Base-by-base conservation (phyloP, 768 basidiomycete species). In the Leucosporidium scottii region DNA sequence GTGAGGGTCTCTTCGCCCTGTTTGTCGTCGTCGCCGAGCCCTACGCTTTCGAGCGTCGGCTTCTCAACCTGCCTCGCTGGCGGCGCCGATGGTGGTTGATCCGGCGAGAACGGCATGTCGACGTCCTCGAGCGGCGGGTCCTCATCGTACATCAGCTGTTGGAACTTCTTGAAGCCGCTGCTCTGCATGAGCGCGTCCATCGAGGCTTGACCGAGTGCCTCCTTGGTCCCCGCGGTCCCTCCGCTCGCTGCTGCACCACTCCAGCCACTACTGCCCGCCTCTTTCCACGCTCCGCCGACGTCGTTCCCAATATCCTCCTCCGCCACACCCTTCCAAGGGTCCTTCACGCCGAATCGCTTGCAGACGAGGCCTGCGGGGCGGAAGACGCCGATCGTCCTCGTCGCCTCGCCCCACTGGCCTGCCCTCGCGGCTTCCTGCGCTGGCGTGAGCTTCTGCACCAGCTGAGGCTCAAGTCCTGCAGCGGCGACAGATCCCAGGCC, bases 331-430 rank as follows among this genome's bases (percentile, higher is more conserved):
- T 85, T 85, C 73, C 90, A 83, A 0, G 93, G 93, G 71, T 93
- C 91, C 75, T 86, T 88, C 47, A 98, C 88, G 0, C 90, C 88
- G 77, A 98, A 97, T 39, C 94, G 85, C 78, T 94, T 96, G 80
- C 92, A 97, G 30, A 99, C 80, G 59, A 98, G 79, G 61, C 82
- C 82, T n/a, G 85, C 85, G 3, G 96, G 96, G 74, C 86, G 85
- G 87, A 91, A 98, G 0, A 82, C 77, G 64, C 79, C 82, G 44
- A 82, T 79, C 69, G 89, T 88, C 49, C 94, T 81, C 39, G 96
- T 99, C 77, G 93, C n/a, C 20, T 84, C 81, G 0, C 96, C 96
- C 76, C 87, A 98, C 89, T 94, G 92, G 30, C 91, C 93, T 77
- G 87, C 77, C 34, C 83, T 81, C 15, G 91, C 93, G 0, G 96